Conservation (phyloP, 2,329 filamentous ascomycete species). For the Diaporthe vaccinii region DNA sequence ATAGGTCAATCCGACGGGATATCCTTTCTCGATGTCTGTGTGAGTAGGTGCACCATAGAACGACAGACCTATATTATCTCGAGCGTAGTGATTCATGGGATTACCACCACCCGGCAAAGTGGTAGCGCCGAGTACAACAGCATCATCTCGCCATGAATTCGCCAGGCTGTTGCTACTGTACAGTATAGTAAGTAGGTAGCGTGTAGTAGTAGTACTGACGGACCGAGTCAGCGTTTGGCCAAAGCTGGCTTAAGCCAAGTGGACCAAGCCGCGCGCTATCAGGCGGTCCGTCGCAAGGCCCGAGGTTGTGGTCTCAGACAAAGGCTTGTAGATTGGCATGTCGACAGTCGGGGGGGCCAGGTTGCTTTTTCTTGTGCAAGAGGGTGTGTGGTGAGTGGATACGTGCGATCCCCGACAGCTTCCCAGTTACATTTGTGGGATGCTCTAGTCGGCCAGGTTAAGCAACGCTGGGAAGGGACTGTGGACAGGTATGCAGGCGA, state of each 20-base stretch:
- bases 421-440: slow-evolving; percentile 16
- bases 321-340: slow-evolving; percentile 33
- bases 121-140: slow-evolving; percentile 38
- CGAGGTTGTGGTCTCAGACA: slow-evolving; percentile 37
- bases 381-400: slow-evolving; percentile 31
- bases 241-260: slow-evolving; percentile 21
- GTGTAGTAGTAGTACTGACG: background rate
- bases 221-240: slow-evolving; percentile 38
- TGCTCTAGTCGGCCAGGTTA: slow-evolving; percentile 25
- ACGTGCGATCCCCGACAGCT: slow-evolving; percentile 17
- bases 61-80: slow-evolving; percentile 9
- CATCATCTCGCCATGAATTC: slow-evolving; percentile 12
- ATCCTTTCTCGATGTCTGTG: background rate
- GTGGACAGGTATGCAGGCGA: slow-evolving; percentile 5
- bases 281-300: slow-evolving; percentile 36
- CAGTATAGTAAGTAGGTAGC: background rate
- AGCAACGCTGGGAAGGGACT: slow-evolving; percentile 12
- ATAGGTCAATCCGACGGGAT: background rate
- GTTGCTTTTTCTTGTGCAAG: slow-evolving; percentile 27
- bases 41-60: background rate
- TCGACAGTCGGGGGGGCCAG: slow-evolving; percentile 15
- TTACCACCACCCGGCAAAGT: slow-evolving; percentile 11
- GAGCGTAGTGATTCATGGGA: background rate
- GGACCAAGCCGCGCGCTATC: slow-evolving; percentile 30
- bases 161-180: slow-evolving; percentile 2